These are phyloP conservation scores for Colletotrichum abscissum DNA, from an alignment of 2,329 filamentous ascomycete genomes.

Conservation along the genomic window DNA sequence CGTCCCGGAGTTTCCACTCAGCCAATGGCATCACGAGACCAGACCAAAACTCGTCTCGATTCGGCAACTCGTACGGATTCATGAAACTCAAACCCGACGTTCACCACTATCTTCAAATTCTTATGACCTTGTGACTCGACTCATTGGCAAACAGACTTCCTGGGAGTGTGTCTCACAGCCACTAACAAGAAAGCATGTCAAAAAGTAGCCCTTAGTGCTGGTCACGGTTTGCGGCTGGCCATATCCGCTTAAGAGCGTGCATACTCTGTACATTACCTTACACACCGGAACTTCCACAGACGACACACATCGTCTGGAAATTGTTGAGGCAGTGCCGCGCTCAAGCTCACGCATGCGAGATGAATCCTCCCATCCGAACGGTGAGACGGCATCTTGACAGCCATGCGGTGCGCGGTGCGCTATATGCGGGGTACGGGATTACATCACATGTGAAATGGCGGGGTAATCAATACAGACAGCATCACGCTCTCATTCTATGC, in stretches of 20 bases:
- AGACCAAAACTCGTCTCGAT: background rate
- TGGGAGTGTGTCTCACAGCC: rapidly evolving
- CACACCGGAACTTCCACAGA: background rate
- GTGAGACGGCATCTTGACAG: background rate
- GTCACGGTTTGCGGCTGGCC: too few species aligned
- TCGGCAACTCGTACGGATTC: background rate
- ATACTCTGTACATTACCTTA: background rate
- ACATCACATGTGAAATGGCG: conserved; percentile 6
- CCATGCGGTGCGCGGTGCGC: background rate
- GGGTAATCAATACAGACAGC: background rate
- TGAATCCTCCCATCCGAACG: background rate
- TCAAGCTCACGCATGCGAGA: background rate
- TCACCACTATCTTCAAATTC: too few species aligned
- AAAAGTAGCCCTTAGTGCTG: too few species aligned
- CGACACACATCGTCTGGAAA: background rate
- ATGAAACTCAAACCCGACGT: background rate
- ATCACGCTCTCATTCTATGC: too few species aligned
- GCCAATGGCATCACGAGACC: background rate
- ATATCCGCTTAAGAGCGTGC: background rate
- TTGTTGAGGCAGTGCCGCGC: background rate
- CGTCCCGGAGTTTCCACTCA: too few species aligned
- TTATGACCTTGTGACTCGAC: too few species aligned
- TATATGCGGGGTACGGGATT: background rate
- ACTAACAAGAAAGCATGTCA: too few species aligned
- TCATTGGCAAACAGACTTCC: too few species aligned